phyloP scores from a whole-genome alignment of 1,284 basidiomycete genomes.

The Inonotus obliquus region DNA sequence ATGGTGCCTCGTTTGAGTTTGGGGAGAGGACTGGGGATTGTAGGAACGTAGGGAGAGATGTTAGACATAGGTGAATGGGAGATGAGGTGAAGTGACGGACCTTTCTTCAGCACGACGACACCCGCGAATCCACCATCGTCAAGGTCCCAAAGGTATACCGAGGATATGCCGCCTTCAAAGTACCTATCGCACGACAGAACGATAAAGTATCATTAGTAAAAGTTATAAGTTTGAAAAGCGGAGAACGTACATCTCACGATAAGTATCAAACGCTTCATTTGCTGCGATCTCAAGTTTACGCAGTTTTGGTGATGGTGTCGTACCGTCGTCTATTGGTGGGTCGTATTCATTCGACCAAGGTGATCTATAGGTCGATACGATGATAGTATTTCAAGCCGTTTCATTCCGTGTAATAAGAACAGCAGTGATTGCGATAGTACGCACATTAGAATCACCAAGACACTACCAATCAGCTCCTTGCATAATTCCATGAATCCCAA shows the following conservation, averaged over 20 bases:
- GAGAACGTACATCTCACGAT: slow-evolving; percentile 80
- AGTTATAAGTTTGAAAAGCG: neutral
- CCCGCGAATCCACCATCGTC: slow-evolving; percentile 96
- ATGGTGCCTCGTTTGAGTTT: slow-evolving; percentile 50
- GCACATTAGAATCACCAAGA: neutral
- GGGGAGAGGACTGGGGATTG: slow-evolving; percentile 60
- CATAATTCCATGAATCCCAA: neutral
- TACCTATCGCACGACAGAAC: slow-evolving; percentile 52
- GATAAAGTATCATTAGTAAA: neutral
- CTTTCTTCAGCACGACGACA: slow-evolving; percentile 94
- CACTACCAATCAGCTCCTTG: neutral
- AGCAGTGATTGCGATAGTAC: too few species aligned
- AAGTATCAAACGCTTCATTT: slow-evolving; percentile 96
- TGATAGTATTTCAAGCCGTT: too few species aligned
- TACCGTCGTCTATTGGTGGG: slow-evolving; percentile 83
- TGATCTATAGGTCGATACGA: slow-evolving; percentile 53
- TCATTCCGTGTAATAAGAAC: too few species aligned
- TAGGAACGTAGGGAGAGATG: neutral
- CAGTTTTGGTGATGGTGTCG: slow-evolving; percentile 77
- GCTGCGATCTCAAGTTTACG: slow-evolving; percentile 90
- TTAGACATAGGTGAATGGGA: neutral
- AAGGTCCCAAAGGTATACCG: slow-evolving; percentile 97
- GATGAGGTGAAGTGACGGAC: slow-evolving; percentile 42
- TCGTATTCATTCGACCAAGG: slow-evolving; percentile 98
- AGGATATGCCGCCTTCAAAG: slow-evolving; percentile 96